Conservation (phyloP, 495 filamentous ascomycete genomes). For the Amphirosellinia nigrospora region DNA sequence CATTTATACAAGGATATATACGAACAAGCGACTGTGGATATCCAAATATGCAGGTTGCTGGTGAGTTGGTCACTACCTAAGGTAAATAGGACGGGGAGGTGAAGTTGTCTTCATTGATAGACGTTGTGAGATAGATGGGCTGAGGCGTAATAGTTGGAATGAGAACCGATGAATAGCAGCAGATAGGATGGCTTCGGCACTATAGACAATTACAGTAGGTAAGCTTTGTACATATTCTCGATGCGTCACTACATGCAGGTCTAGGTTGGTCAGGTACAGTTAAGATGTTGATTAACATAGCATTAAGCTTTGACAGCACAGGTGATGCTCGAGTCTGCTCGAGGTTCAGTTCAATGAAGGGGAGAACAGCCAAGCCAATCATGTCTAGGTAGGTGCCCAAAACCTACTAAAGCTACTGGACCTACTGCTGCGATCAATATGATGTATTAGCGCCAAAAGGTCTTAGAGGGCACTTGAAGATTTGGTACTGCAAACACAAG, state of each 20-base stretch:
- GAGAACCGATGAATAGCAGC: background rate
- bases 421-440: background rate
- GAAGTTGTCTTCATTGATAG: background rate
- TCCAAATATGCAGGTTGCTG: background rate
- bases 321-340: too few relatives aligned
- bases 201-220: background rate
- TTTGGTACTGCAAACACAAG: background rate
- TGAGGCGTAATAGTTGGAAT: background rate
- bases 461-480: background rate
- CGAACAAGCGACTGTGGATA: background rate
- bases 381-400: too few relatives aligned
- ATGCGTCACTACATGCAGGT: too few relatives aligned
- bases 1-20: background rate
- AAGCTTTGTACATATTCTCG: background rate
- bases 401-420: background rate
- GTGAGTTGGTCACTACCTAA: background rate
- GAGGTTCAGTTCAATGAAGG: background rate
- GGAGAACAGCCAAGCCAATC: background rate
- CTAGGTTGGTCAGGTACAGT: background rate
- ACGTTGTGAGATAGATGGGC: background rate
- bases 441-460: background rate
- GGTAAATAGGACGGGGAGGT: constrained; percentile 5
- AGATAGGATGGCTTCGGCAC: background rate
- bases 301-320: background rate
- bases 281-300: background rate